Evolutionary conservation across 2,329 filamentous ascomycete species (phyloP).

Genomic region (Cercospora sp.): DNA sequence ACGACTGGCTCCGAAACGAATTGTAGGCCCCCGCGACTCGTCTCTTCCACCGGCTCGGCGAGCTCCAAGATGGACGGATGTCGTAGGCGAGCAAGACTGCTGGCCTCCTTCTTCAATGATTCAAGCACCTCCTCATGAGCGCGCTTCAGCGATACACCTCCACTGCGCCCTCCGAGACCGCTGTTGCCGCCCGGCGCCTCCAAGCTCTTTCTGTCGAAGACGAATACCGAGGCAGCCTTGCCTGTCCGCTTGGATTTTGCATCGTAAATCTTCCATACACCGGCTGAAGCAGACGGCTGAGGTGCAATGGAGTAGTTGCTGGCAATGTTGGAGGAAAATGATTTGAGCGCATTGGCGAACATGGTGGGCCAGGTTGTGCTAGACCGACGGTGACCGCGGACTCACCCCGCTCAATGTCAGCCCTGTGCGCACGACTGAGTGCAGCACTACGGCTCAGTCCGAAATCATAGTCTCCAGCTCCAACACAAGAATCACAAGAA

Average conservation of each 20-base stretch:
- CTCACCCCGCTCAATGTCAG: not conserved
- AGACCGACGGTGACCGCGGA: not conserved
- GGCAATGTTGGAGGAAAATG: conserved; percentile 89
- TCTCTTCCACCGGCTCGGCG: conserved; percentile 93
- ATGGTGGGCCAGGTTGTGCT: conserved; percentile 53
- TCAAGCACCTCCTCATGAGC: conserved; percentile 88
- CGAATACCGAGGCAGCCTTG: conserved; percentile 85
- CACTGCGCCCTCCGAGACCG: conserved; percentile 56
- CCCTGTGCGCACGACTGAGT: not conserved
- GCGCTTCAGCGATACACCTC: conserved; percentile 71
- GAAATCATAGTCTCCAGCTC: not conserved
- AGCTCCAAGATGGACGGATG: conserved; percentile 92
- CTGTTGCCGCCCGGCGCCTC: conserved; percentile 64
- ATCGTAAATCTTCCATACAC: conserved; percentile 97
- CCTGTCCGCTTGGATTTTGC: conserved; percentile 95
- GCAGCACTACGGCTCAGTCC: not conserved
- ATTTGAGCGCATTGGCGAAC: conserved; percentile 93
- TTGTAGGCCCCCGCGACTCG: conserved; percentile 83
- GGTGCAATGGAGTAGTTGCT: conserved; percentile 84
- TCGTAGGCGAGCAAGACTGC: conserved; percentile 79
- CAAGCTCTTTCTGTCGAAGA: conserved; percentile 87
- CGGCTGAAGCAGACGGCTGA: conserved; percentile 73
- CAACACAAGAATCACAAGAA: not conserved
- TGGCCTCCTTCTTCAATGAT: conserved; percentile 85
- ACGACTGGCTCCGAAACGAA: conserved; percentile 94